Evolutionary conservation across 352 stramenopile species (phyloP).

Genomic region (Blastocystis sp.): DNA sequence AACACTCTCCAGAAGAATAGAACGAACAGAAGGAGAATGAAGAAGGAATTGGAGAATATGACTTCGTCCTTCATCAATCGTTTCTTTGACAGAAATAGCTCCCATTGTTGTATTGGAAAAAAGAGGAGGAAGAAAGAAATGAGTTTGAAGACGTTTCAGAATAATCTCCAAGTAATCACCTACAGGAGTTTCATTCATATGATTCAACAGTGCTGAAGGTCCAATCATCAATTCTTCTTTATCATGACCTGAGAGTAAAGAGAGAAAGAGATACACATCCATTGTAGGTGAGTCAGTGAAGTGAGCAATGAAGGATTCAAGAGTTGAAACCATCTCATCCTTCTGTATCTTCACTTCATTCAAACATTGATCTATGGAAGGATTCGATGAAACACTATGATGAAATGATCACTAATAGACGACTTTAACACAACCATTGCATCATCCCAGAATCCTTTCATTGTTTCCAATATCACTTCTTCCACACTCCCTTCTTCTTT

Average conservation of each 20-base stretch:
- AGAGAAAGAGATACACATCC: neutral
- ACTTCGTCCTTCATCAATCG: neutral
- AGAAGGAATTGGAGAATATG: conserved; percentile 17
- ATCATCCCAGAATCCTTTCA: conserved; percentile 28
- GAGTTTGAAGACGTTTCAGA: neutral
- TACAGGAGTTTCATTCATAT: neutral
- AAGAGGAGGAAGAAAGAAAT: conserved; percentile 21
- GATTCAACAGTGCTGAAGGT: neutral
- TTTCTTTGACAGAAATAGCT: neutral
- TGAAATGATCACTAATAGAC: too few species aligned
- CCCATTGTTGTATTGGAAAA: conserved; percentile 54
- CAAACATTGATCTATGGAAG: neutral
- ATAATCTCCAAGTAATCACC: neutral
- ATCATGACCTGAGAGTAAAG: neutral
- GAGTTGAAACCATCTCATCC: neutral
- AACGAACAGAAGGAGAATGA: neutral
- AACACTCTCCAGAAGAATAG: neutral
- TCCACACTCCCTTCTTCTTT: neutral
- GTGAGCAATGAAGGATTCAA: neutral
- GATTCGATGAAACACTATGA: neutral
- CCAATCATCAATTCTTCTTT: conserved; percentile 1
- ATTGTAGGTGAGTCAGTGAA: neutral
- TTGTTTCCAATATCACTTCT: neutral
- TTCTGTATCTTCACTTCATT: neutral
- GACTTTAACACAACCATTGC: neutral